Evolutionary conservation across 1,284 basidiomycete genomes (phyloP).

Genomic region (Ustilago xerochloae): DNA sequence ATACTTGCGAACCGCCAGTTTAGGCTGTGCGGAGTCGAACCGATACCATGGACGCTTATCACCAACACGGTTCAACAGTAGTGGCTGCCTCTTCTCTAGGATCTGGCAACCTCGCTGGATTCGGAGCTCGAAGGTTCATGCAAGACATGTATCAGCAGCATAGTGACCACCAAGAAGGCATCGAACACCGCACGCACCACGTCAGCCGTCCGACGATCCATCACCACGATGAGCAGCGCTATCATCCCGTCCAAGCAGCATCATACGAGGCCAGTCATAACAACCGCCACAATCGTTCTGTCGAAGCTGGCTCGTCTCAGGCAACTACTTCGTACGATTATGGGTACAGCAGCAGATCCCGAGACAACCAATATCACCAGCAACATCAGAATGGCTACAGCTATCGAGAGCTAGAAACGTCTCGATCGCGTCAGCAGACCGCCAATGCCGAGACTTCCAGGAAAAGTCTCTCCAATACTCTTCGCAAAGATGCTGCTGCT

Average conservation of each 20-base stretch:
- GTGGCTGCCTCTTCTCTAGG: neutral
- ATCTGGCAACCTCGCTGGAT: constrained; percentile 42
- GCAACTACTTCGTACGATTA: neutral
- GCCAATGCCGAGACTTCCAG: neutral
- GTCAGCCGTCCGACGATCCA: neutral
- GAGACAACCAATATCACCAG: neutral
- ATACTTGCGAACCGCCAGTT: neutral
- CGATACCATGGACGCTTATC: constrained; percentile 8
- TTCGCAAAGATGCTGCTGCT: neutral
- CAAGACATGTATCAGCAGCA: constrained; percentile 35
- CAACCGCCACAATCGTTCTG: neutral
- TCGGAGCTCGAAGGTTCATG: constrained; percentile 44
- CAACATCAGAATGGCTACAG: neutral
- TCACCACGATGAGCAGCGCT: constrained; percentile 1
- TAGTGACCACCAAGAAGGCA: neutral
- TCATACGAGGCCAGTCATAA: neutral
- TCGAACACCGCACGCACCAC: neutral
- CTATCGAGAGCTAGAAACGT: too few relatives aligned
- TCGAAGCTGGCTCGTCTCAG: neutral
- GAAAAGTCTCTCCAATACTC: neutral
- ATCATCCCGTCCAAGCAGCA: neutral
- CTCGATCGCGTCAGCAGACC: neutral
- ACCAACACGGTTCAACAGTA: constrained; percentile 2
- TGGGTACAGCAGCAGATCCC: neutral
- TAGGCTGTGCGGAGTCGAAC: neutral